These are phyloP conservation scores for Tulasnella sp. DNA, from an alignment of 768 basidiomycete species.

Conservation along the genomic window DNA sequence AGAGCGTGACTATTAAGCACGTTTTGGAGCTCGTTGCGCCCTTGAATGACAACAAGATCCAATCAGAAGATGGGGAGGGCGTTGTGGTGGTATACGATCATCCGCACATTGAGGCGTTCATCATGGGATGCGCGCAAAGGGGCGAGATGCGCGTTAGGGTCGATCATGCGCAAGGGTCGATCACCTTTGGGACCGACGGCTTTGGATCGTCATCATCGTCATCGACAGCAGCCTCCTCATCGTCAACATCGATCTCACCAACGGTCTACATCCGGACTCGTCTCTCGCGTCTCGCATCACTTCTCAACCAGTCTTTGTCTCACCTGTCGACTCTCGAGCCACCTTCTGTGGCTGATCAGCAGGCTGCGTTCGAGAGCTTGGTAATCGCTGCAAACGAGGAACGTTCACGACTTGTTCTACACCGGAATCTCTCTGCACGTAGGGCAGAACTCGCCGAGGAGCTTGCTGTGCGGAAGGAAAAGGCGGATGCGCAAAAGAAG, in stretches of 20 bases:
- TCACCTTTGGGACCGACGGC: slow-evolving; percentile 74
- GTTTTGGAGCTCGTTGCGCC: slow-evolving; percentile 73
- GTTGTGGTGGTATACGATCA: slow-evolving; percentile 40
- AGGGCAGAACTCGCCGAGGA: slow-evolving; percentile 77
- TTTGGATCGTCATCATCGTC: slow-evolving; percentile 34
- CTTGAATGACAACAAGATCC: slow-evolving; percentile 37
- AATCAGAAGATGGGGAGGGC: slow-evolving; percentile 11
- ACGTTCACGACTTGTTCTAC: slow-evolving; percentile 62
- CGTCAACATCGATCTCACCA: slow-evolving; percentile 41
- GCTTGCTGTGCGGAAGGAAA: slow-evolving; percentile 73
- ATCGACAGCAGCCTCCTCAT: slow-evolving; percentile 23
- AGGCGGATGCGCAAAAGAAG: slow-evolving; percentile 71
- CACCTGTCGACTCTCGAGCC: slow-evolving; percentile 38
- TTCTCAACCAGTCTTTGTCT: slow-evolving; percentile 60
- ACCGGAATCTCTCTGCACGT: slow-evolving; percentile 75
- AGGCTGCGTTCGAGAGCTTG: slow-evolving; percentile 47
- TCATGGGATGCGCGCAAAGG: slow-evolving; percentile 83
- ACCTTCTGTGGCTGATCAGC: slow-evolving; percentile 44
- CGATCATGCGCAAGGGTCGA: slow-evolving; percentile 77
- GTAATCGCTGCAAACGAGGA: slow-evolving; percentile 60
- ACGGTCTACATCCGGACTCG: slow-evolving; percentile 67
- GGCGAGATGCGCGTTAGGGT: slow-evolving; percentile 80
- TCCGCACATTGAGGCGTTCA: slow-evolving; percentile 78
- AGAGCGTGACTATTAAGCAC: slow-evolving; percentile 67
- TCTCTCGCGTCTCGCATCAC: slow-evolving; percentile 61